Conservation (phyloP, 345 rosid genomes). For the Murraya koenigii region DNA sequence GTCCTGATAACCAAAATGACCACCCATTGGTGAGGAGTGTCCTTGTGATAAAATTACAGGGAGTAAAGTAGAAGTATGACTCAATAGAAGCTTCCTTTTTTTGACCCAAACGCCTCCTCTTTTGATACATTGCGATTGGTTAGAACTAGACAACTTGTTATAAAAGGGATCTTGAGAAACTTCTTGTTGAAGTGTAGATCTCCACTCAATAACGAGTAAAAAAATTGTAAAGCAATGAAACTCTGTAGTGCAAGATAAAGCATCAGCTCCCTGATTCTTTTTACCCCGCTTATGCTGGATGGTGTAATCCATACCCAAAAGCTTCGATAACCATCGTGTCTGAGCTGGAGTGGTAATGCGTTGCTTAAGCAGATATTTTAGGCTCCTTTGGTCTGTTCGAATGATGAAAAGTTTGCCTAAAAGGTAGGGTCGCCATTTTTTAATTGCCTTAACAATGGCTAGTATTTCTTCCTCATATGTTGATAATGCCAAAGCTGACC, state of each 20-base stretch:
- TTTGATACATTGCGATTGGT: neutral
- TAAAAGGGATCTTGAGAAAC: no score
- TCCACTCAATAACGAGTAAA: neutral
- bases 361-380: no score
- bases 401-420: no score
- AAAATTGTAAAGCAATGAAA: neutral
- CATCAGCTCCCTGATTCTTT: neutral
- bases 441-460: no score
- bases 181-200: neutral
- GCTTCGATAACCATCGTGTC: no score
- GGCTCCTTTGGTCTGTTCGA: no score
- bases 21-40: neutral
- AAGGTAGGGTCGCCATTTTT: no score
- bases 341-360: no score
- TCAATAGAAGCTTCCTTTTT: no score
- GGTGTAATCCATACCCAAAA: neutral
- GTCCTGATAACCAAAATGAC: neutral
- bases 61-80: neutral
- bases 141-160: no score
- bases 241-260: neutral
- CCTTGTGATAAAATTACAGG: neutral
- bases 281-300: slow-evolving; percentile 10
- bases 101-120: neutral
- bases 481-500: no score
- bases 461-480: no score